phyloP scores from a whole-genome alignment of 495 filamentous ascomycete genomes.

The Aspergillus affinis region DNA sequence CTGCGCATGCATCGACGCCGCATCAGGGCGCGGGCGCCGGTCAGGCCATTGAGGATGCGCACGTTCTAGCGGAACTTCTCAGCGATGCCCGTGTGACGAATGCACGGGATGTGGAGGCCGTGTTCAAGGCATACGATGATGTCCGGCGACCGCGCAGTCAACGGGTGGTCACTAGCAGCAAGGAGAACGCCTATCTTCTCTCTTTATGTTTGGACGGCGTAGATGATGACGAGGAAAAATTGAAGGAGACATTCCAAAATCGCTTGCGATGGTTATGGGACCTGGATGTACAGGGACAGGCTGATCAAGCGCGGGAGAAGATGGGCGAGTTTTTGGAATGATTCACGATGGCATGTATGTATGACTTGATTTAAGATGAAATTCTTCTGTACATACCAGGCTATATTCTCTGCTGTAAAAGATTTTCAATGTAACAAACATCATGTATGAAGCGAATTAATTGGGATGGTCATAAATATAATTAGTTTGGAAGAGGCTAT shows the following conservation, averaged over 20 bases:
- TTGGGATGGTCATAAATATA: too few relatives aligned
- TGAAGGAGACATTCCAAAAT: conserved; percentile 39
- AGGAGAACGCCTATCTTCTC: conserved; percentile 41
- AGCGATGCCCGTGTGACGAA: conserved; percentile 33
- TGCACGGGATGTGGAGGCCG: conserved; percentile 32
- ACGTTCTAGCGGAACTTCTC: conserved; percentile 57
- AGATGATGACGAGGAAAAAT: conserved; percentile 42
- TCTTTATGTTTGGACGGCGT: conserved; percentile 44
- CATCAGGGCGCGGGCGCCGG: conserved; percentile 71
- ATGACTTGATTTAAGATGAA: background rate
- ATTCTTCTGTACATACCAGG: background rate
- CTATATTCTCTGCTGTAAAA: too few relatives aligned
- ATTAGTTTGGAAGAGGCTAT: too few relatives aligned
- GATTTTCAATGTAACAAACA: too few relatives aligned
- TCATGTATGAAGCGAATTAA: too few relatives aligned
- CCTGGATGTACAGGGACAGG: conserved; percentile 34
- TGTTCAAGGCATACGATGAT: conserved; percentile 61
- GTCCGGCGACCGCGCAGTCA: conserved; percentile 55
- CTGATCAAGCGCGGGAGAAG: conserved; percentile 22
- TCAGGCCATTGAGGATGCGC: conserved; percentile 67
- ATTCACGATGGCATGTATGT: background rate
- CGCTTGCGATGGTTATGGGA: conserved; percentile 55
- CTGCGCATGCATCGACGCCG: conserved; percentile 68
- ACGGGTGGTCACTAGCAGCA: conserved; percentile 49
- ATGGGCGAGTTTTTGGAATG: conserved; percentile 14